Base-by-base conservation (phyloP, 1,284 basidiomycete genomes). In the Heterobasidion occidentale region DNA sequence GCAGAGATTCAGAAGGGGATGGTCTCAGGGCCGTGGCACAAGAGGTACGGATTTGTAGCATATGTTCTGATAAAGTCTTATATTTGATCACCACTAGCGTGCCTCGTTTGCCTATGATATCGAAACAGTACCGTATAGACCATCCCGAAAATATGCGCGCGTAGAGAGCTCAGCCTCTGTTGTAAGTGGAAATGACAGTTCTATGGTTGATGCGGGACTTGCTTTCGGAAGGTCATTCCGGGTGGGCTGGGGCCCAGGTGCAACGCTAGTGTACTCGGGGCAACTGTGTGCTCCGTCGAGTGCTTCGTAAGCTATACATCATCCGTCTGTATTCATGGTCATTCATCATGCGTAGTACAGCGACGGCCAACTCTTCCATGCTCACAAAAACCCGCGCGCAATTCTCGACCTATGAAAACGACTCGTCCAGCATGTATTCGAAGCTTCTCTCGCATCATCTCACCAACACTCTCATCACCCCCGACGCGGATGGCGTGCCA, bases 211-310 rank as follows among this genome's bases (percentile, higher is more conserved):
- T 71, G 86, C 92, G 8, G 94, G 93, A 1, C 73, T 98, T 47
- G 79, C 89, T 5, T 75, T 95, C 56, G 94, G 94, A 15, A 82
- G 94, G 34, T 93, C 92, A 20, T 98, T 95, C 71, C 81, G 94
- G 52, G 91, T 90, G 6, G 87, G 92, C 2, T 98, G 94, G 92
- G 92, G 94, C 14, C 88, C 91, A 0, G 80, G 83, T 50, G 92
- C 92, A 1, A 77, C 75, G 49, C 68, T 97, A 15, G 86, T 87
- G 33, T 89, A 95, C 71, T 71, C 90, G 19, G 92, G 91, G 27
- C 76, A 77, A 57, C 70, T 94, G 48, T 87, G 85, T 67, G 77
- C 78, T 2, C 82, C 84, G 8, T 70, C 62, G 7, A 71, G 73
- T 57, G 69, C 72, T 57, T 62, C 71, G 82, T 86, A 66, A 63